phyloP scores from a whole-genome alignment of 169 alveolate genomes.

The Plasmodium vivax region DNA sequence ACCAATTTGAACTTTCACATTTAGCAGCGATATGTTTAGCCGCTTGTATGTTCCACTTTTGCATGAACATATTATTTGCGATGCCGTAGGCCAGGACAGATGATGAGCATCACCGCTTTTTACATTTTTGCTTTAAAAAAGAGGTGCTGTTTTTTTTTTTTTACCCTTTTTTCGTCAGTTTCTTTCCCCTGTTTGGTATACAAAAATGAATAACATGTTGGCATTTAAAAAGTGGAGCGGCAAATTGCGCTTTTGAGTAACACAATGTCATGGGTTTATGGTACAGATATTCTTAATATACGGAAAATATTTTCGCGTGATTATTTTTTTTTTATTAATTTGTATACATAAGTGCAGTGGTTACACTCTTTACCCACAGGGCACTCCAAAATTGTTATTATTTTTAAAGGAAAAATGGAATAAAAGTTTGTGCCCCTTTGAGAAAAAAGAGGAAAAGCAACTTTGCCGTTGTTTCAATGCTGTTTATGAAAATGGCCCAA shows the following conservation, averaged over 20 bases:
- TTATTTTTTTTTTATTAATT: neutral
- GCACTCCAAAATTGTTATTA: neutral
- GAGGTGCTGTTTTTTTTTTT: neutral
- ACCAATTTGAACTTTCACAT: neutral
- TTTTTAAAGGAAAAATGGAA: neutral
- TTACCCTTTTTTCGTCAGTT: neutral
- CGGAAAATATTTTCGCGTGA: neutral
- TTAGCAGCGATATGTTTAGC: neutral
- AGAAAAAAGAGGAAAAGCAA: neutral
- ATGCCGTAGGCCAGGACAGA: neutral
- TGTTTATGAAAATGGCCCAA: neutral
- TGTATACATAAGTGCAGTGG: neutral
- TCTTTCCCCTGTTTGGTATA: neutral
- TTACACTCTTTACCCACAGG: neutral
- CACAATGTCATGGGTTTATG: neutral
- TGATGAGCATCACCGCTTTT: neutral
- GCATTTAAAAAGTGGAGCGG: neutral
- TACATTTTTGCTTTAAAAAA: neutral
- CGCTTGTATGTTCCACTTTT: neutral
- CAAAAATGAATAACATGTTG: neutral
- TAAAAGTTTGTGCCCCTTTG: neutral
- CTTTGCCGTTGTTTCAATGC: neutral
- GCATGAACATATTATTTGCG: neutral
- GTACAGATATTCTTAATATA: neutral
- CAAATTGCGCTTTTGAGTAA: neutral